Base-by-base conservation (phyloP, 805 yeast species). In the Grigorovia humatica region DNA sequence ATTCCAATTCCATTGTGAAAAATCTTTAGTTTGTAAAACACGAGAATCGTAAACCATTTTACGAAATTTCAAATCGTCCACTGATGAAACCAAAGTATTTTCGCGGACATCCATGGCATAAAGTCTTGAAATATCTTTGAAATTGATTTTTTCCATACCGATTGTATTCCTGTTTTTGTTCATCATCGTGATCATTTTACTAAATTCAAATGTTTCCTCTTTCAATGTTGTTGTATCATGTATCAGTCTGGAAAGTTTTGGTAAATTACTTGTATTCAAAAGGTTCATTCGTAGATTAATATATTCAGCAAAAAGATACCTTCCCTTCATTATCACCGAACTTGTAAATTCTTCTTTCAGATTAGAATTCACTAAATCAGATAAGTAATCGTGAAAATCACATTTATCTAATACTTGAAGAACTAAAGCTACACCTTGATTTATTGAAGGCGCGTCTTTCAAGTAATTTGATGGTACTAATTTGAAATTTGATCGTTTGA, bases 1-100 rank as follows among this genome's bases (percentile, higher is more conserved):
- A 27, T 76, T 78, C 96, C 97, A 90, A 61, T 89, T 82, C 99
- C 99, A 93, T 48, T 80, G 81, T 1, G 81, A 72, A 62, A 76
- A 89, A 50, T 83, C 87, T 62, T 91, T 93, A 0, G 95, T 82
- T 4, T 83, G 76, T 43, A 88, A 66, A 1, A 93, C 89, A 56
- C 76, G 81, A 0, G 96, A 81, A 47, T 82, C 83, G 30, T 71
- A 69, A 7, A 93, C 73, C 69, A 86, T 71, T 50, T 76, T 74
- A 57, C 83, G 82, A 60, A 90, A 78, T 51, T 82, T 83, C 0
- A 71, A 55, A 48, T 88, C 96, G 58, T 85, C 93, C 44, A 78
- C 71, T 40, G 60, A 59, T 12, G 57, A 58, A 3, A 59, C 56
- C 30, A 65, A 51, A 2, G 63, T 55, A 20, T 52, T 58, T n/a